Conservation (phyloP, 164 flowering plant genomes). For the Dillenia turbinata region DNA sequence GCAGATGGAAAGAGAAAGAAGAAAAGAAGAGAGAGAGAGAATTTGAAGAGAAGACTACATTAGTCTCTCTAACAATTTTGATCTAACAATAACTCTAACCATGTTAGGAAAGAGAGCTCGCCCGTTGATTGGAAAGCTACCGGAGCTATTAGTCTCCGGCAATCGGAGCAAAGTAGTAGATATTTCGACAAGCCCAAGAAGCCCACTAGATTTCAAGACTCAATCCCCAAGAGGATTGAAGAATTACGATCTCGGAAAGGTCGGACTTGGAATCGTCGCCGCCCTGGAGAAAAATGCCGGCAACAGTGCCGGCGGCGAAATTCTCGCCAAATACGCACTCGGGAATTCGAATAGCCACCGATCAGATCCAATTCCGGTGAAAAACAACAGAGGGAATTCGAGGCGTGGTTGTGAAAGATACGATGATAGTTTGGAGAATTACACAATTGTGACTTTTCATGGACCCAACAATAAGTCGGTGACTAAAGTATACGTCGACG, state of each 20-base stretch:
- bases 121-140: constrained; percentile 24
- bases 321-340: constrained; percentile 22
- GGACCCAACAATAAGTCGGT: constrained; percentile 27
- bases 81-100: neutral
- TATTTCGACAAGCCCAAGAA: constrained; percentile 27
- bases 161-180: constrained; percentile 7
- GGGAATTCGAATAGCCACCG: constrained; percentile 19
- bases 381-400: constrained; percentile 3
- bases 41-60: neutral
- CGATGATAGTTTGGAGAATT: constrained; percentile 28
- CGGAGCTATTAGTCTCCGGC: constrained; percentile 14
- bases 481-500: constrained; percentile 33
- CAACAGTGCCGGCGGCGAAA: constrained; percentile 6
- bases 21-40: no score
- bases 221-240: constrained; percentile 32
- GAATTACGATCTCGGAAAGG: constrained; percentile 20
- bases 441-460: constrained; percentile 41
- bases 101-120: constrained; percentile 36
- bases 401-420: constrained; percentile 13
- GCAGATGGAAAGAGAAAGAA: neutral
- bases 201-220: constrained; percentile 21
- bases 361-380: constrained; percentile 40
- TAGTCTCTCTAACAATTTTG: constrained; percentile 1
- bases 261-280: constrained; percentile 43
- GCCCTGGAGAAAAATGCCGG: constrained; percentile 39